phyloP scores from a whole-genome alignment of 2,329 filamentous ascomycete species.

The Epichloe festucae region DNA sequence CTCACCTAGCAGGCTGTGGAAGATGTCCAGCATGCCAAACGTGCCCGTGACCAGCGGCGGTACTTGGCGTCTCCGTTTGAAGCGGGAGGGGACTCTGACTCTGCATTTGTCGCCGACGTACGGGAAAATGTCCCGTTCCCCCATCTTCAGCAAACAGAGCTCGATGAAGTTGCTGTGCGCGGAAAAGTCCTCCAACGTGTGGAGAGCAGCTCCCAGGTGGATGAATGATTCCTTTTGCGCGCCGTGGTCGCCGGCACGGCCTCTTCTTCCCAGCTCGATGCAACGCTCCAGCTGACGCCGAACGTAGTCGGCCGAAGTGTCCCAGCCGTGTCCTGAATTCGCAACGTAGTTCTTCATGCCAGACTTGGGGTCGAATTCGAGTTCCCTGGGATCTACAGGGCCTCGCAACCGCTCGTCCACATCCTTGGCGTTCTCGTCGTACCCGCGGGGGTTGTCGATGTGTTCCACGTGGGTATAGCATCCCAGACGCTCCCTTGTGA shows the following conservation, averaged over 20 bases:
- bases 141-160: slow-evolving; percentile 56
- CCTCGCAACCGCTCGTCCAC: slow-evolving; percentile 40
- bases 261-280: slow-evolving; percentile 57
- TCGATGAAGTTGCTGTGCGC: slow-evolving; percentile 71
- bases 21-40: slow-evolving; percentile 49
- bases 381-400: slow-evolving; percentile 36
- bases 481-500: slow-evolving; percentile 62
- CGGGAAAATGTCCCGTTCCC: slow-evolving; percentile 53
- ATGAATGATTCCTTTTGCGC: slow-evolving; percentile 53
- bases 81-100: slow-evolving; percentile 37
- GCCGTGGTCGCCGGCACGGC: slow-evolving; percentile 45
- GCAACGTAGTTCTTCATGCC: slow-evolving; percentile 98
- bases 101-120: slow-evolving; percentile 14
- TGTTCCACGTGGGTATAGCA: slow-evolving; percentile 63
- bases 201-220: slow-evolving; percentile 56
- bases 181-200: slow-evolving; percentile 52
- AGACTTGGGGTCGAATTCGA: slow-evolving; percentile 55
- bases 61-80: slow-evolving; percentile 35
- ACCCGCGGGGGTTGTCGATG: slow-evolving; percentile 63
- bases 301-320: slow-evolving; percentile 72
- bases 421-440: slow-evolving; percentile 61
- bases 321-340: slow-evolving; percentile 61
- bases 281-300: slow-evolving; percentile 54
- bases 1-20: slow-evolving; percentile 50
- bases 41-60: slow-evolving; percentile 55